Conservation (phyloP, 1,284 basidiomycete genomes). For the Cutaneotrichosporon mucoides region DNA sequence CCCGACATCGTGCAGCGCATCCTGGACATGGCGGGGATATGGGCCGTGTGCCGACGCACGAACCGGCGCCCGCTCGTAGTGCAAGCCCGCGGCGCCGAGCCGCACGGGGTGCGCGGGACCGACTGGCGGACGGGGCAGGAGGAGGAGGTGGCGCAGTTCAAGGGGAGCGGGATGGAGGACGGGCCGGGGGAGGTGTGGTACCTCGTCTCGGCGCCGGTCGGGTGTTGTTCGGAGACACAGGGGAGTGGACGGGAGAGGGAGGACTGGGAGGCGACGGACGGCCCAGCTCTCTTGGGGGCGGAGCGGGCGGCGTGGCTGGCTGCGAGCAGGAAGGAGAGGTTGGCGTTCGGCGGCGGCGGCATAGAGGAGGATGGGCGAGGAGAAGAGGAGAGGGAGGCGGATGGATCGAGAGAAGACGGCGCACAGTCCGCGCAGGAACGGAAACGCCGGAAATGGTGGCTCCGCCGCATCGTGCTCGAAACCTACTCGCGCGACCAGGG, state of each 20-base stretch:
- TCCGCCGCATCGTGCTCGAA: constrained; percentile 29
- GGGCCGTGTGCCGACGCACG: constrained; percentile 22
- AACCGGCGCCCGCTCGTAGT: constrained; percentile 23
- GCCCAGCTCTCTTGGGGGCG: background rate
- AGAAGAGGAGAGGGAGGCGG: background rate
- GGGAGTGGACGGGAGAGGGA: background rate
- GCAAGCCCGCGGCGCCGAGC: constrained; percentile 11
- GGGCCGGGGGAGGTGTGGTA: constrained; percentile 32
- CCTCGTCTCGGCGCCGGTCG: constrained; percentile 28
- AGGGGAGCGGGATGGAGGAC: constrained; percentile 19
- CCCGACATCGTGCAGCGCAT: constrained; percentile 29
- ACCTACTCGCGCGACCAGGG: constrained; percentile 41
- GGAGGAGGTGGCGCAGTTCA: constrained; percentile 16
- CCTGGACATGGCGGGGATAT: constrained; percentile 30
- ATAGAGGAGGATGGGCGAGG: background rate
- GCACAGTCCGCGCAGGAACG: background rate
- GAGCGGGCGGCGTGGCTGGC: background rate
- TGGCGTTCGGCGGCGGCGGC: background rate
- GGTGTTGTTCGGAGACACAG: constrained; percentile 17
- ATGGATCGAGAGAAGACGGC: background rate
- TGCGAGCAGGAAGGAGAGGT: background rate
- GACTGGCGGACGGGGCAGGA: constrained; percentile 29
- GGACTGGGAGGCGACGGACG: constrained; percentile 1
- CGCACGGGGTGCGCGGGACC: constrained; percentile 11
- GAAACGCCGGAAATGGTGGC: constrained; percentile 12